Base-by-base conservation (phyloP, 2,329 filamentous ascomycete species). In the Scedosporium boydii region DNA sequence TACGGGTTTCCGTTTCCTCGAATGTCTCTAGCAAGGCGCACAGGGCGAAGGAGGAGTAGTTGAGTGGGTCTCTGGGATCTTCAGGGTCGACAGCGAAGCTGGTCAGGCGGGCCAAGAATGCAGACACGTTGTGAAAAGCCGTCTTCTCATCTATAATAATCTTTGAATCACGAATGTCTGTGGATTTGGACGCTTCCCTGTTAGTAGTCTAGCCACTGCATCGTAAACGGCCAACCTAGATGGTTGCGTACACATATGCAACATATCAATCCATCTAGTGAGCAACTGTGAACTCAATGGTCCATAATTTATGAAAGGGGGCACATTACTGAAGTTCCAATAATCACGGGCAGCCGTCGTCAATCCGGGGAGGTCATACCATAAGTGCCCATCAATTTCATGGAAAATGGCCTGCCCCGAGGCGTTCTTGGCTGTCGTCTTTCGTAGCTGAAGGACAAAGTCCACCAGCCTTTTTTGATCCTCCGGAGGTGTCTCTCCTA, bases 11-110 rank as follows among this genome's bases (percentile, higher is more conserved):
- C 5, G 60, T 53, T 44, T 66, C 65, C 58, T 73, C 71, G 18
- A 72, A 68, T 2, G 69, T 70, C 1, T 60, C 61, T n/a, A 71
- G 65, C 59, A 72, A 51, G 2, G 65, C 63, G 71, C 71, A 72
- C 10, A 73, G 64, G 6, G 64, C 70, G 34, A 65, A 71, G 23
- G 69, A 51, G 7, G 70, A 68, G 64, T 67, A 70, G 59, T 72
- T 68, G 18, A 70, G 64, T 2, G 66, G 65, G 53, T 63, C 59
- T 41, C 29, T 9, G 10, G 23, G 4, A 12, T 59, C 51, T 21
- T n/a, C 46, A 55, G 56, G 18, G 10, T 59, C 10, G 34, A 29
- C 6, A n/a, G 63, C 51, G 7, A 60, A 59, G n/a, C 64, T 61
- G 0, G 68, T 73, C 18, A 73, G 65, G 14, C 66, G 67, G 9